Evolutionary conservation across 495 filamentous ascomycete genomes (phyloP).

Genomic region (Bacidia rubella): DNA sequence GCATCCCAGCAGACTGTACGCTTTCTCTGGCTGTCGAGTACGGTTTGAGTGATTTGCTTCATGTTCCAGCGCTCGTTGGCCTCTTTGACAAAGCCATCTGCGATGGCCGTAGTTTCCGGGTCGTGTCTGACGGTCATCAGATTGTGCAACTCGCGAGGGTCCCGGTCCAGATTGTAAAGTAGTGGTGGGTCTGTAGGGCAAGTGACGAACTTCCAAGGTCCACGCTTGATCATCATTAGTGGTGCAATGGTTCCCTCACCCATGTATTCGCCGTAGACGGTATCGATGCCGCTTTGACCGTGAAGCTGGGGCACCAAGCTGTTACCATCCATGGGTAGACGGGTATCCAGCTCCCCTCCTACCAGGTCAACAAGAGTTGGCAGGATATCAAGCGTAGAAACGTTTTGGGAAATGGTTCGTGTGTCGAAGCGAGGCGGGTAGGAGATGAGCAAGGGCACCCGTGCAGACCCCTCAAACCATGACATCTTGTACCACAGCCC

Average conservation of each 20-base stretch:
- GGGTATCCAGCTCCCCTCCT: slow-evolving; percentile 44
- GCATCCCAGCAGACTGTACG: slow-evolving; percentile 62
- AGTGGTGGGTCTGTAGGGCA: slow-evolving; percentile 68
- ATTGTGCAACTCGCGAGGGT: slow-evolving; percentile 64
- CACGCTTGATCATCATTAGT: slow-evolving; percentile 80
- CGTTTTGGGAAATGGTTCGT: slow-evolving; percentile 58
- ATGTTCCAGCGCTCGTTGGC: slow-evolving; percentile 60
- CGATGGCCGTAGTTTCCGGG: slow-evolving; percentile 28
- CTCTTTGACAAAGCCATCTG: slow-evolving; percentile 52
- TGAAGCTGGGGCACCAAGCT: slow-evolving; percentile 60
- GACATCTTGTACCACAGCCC: slow-evolving; percentile 93
- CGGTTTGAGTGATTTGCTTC: slow-evolving; percentile 50
- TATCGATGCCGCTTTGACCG: slow-evolving; percentile 46
- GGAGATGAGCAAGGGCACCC: slow-evolving; percentile 68
- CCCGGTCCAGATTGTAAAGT: slow-evolving; percentile 58
- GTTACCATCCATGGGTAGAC: slow-evolving; percentile 63
- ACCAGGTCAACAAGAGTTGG: slow-evolving; percentile 75
- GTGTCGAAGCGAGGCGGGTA: slow-evolving; percentile 53
- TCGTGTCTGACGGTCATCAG: slow-evolving; percentile 42
- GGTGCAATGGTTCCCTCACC: slow-evolving; percentile 77
- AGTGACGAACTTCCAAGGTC: slow-evolving; percentile 69
- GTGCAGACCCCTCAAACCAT: slow-evolving; percentile 72
- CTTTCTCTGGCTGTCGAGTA: slow-evolving; percentile 56
- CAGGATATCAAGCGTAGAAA: slow-evolving; percentile 74
- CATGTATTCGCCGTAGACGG: slow-evolving; percentile 77